phyloP scores from a whole-genome alignment of 2,329 filamentous ascomycete species.

The Delphinella strobiligena region DNA sequence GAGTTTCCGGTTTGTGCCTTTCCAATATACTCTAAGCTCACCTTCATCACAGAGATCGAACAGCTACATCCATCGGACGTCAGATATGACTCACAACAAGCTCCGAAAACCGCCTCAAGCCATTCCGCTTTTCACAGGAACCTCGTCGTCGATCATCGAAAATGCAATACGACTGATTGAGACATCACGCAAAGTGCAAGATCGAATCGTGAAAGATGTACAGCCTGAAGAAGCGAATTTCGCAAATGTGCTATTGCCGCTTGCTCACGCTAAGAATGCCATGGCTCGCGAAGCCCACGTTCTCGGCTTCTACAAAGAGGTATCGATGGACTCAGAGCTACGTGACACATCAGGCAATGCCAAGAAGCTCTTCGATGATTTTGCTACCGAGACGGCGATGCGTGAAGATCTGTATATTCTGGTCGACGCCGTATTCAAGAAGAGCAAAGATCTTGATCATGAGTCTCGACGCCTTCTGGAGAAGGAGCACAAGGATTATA shows the following conservation, averaged over 20 bases:
- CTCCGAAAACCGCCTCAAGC: constrained; percentile 66
- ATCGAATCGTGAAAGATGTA: constrained; percentile 54
- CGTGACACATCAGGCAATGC: constrained; percentile 40
- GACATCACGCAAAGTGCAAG: constrained; percentile 49
- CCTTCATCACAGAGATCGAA: too few relatives aligned
- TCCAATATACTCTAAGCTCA: too few relatives aligned
- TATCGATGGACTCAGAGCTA: constrained; percentile 35
- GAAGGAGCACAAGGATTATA: constrained; percentile 66
- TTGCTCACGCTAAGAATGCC: constrained; percentile 50
- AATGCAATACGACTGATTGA: constrained; percentile 53
- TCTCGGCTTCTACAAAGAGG: constrained; percentile 41
- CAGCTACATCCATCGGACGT: too few relatives aligned
- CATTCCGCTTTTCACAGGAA: constrained; percentile 66
- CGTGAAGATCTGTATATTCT: constrained; percentile 65
- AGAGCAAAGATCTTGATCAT: constrained; percentile 47
- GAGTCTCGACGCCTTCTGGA: constrained; percentile 61
- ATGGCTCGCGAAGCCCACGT: constrained; percentile 42
- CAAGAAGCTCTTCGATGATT: constrained; percentile 48
- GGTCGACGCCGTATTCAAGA: constrained; percentile 39
- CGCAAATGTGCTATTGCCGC: constrained; percentile 49
- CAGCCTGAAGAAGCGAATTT: constrained; percentile 44
- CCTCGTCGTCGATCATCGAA: constrained; percentile 53
- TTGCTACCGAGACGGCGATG: constrained; percentile 67
- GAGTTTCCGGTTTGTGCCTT: too few relatives aligned
- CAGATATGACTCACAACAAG: constrained; percentile 56